A percentile compares a stretch with the other conserved stretches of the same genome.
phyloP scores from a whole-genome alignment of 116 monocot genomes.

The Phalaenopsis hybrid region DNA sequence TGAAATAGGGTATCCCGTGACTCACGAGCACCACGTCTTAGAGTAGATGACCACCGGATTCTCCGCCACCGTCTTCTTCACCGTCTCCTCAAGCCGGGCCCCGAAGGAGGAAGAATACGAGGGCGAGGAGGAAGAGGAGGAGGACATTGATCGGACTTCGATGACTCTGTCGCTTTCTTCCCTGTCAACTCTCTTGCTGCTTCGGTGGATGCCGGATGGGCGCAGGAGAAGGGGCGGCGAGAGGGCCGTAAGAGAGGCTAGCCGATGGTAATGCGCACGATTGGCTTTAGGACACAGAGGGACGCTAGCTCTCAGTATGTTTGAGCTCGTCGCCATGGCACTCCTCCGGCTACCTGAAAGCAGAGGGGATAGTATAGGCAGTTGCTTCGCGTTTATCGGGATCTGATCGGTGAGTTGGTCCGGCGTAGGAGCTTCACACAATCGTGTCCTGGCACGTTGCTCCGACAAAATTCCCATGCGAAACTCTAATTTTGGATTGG shows the following conservation, averaged over 20 bases:
- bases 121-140: slow-evolving; percentile 5
- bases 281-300: slow-evolving; percentile 12
- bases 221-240: slow-evolving; percentile 5
- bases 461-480: background rate
- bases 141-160: slow-evolving; percentile 29
- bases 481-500: too few species aligned
- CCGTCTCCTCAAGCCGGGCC: slow-evolving; percentile 52
- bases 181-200: background rate
- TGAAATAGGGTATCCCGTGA: background rate
- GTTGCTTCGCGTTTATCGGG: background rate
- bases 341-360: background rate
- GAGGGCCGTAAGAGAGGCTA: background rate
- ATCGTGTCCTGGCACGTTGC: background rate
- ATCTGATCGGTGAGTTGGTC: background rate
- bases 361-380: background rate
- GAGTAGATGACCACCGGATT: slow-evolving; percentile 75
- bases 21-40: slow-evolving; percentile 84
- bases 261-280: background rate
- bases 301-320: slow-evolving; percentile 6
- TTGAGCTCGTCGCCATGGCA: slow-evolving; percentile 12
- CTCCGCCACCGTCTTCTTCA: slow-evolving; percentile 49
- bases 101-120: slow-evolving; percentile 31
- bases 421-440: background rate
- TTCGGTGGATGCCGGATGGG: background rate
- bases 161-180: background rate